These are phyloP conservation scores for Wallacemonas sp. DNA, from an alignment of 208 protist genomes.

Conservation along the genomic window DNA sequence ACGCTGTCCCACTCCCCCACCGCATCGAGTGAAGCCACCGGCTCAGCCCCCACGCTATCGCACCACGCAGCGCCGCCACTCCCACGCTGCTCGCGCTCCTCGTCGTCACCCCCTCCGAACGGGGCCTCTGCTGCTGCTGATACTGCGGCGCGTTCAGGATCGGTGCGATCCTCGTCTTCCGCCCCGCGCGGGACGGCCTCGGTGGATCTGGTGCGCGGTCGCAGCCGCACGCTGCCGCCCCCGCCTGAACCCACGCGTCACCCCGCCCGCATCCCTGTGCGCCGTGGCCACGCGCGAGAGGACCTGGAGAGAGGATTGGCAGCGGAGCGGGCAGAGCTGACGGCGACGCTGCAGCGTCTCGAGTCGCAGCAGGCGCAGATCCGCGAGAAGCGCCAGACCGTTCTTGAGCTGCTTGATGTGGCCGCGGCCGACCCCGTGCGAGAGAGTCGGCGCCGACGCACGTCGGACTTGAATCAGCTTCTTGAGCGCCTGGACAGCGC, in stretches of 20 bases:
- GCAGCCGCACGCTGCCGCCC: slow-evolving; percentile 7
- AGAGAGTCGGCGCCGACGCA: background rate
- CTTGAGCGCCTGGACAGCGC: slow-evolving; percentile 32
- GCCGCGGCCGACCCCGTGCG: background rate
- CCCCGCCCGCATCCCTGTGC: background rate
- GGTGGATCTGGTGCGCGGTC: background rate
- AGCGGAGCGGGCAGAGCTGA: slow-evolving; percentile 24
- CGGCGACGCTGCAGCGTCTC: slow-evolving; percentile 25
- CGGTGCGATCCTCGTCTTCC: too few relatives aligned
- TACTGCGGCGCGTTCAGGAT: too few relatives aligned
- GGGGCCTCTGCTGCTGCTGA: background rate
- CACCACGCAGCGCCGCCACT: too few relatives aligned
- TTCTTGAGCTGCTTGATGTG: background rate
- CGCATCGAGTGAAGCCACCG: background rate
- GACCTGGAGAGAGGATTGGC: slow-evolving; percentile 26
- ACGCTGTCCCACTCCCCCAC: background rate
- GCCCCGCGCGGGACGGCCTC: background rate
- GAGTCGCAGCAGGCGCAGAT: slow-evolving; percentile 27
- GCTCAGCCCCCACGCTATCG: background rate
- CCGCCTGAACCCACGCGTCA: background rate
- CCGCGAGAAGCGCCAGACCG: slow-evolving; percentile 11
- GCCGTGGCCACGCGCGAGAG: slow-evolving; percentile 18
- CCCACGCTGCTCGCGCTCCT: background rate
- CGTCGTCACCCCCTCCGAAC: background rate
- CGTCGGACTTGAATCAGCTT: slow-evolving; percentile 18